Conservation (phyloP, 306 rosid genomes). For the Casuarina cunninghamiana region DNA sequence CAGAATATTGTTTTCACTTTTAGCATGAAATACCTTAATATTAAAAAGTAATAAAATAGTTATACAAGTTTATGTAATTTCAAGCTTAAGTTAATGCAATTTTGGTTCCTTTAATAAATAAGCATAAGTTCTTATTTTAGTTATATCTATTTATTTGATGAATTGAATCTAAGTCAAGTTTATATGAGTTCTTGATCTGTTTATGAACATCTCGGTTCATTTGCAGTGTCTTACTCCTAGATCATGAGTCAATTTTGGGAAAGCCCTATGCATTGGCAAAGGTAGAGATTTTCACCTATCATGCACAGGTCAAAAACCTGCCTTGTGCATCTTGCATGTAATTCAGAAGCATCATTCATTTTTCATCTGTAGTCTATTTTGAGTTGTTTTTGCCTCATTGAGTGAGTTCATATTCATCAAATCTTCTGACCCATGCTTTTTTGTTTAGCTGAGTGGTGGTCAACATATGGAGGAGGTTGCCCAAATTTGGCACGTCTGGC, state of each 20-base stretch:
- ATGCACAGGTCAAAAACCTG: neutral
- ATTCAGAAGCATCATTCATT: neutral
- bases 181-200: neutral
- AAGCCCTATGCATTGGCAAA: neutral
- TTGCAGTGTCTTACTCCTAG: no score
- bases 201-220: no score
- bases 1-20: no score
- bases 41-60: no score
- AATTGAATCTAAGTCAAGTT: no score
- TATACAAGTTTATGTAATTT: no score
- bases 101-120: no score
- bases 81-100: no score
- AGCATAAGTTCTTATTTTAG: no score
- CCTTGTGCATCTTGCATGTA: neutral
- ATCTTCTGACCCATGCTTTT: slow-evolving; percentile 25
- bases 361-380: slow-evolving; percentile 9
- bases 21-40: no score
- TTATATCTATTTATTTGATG: no score
- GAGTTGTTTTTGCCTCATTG: neutral
- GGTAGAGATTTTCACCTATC: neutral
- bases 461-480: slow-evolving; percentile 89
- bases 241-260: neutral
- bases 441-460: slow-evolving; percentile 90
- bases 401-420: slow-evolving; percentile 11
- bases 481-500: slow-evolving; percentile 84